These are phyloP conservation scores for Neurospora sp. DNA, from an alignment of 2,329 filamentous ascomycete genomes.

Conservation along the genomic window DNA sequence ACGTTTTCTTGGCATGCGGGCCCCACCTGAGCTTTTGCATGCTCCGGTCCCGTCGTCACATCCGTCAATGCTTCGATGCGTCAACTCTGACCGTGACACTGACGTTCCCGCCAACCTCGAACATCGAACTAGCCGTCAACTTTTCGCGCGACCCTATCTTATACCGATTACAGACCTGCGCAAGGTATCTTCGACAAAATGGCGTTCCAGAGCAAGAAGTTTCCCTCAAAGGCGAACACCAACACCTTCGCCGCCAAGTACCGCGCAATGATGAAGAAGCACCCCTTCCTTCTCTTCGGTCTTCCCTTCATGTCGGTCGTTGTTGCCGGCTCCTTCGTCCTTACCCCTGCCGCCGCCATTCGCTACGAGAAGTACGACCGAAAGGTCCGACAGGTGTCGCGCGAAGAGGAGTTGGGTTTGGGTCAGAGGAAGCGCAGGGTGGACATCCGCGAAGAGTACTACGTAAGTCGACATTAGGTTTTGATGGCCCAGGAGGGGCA, in stretches of 20 bases:
- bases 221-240: constrained; percentile 54
- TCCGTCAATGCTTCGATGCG: background rate
- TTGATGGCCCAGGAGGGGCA: background rate
- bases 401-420: constrained; percentile 79
- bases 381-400: constrained; percentile 74
- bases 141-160: background rate
- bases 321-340: constrained; percentile 82
- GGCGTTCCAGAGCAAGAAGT: constrained; percentile 64
- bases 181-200: constrained; percentile 29
- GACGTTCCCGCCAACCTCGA: background rate
- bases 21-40: background rate
- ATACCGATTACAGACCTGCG: background rate
- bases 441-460: constrained; percentile 79
- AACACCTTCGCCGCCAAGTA: constrained; percentile 68
- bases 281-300: constrained; percentile 88
- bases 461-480: constrained; percentile 43
- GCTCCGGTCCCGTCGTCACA: background rate
- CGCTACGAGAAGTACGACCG: constrained; percentile 90
- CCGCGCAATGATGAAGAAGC: constrained; percentile 61
- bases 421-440: constrained; percentile 61
- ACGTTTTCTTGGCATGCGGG: background rate
- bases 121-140: background rate
- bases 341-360: constrained; percentile 88
- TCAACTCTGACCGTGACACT: background rate
- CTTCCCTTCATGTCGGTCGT: constrained; percentile 87